Evolutionary conservation across 306 rosid genomes (phyloP).

Genomic region (Sophora flavescens): DNA sequence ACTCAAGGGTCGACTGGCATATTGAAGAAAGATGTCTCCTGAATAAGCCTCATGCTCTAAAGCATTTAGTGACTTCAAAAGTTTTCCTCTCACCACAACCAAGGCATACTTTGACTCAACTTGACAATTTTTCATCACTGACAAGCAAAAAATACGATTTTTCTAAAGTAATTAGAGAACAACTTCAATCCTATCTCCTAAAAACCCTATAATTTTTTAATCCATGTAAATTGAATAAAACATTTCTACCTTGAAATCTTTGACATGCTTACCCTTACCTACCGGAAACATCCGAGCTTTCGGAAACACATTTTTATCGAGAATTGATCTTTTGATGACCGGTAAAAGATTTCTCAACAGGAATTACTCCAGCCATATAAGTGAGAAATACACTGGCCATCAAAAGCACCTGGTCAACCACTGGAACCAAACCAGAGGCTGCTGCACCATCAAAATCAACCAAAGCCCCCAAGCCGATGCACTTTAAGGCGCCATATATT

Average conservation of each 20-base stretch:
- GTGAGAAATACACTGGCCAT: conserved; percentile 87
- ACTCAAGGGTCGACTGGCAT: conserved; percentile 69
- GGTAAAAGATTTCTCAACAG: conserved; percentile 58
- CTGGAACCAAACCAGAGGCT: conserved; percentile 66
- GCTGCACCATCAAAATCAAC: conserved; percentile 65
- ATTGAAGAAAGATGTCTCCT: conserved; percentile 59
- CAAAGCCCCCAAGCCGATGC: conserved; percentile 69
- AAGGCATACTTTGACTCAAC: conserved; percentile 64
- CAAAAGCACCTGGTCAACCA: conserved; percentile 85
- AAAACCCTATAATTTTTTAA: conserved; percentile 18
- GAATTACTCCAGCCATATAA: conserved; percentile 84
- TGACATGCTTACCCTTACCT: conserved; percentile 91
- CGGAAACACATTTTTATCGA: conserved; percentile 51
- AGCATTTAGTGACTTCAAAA: conserved; percentile 72
- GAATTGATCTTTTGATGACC: conserved; percentile 57
- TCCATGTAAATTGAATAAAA: conserved; percentile 36
- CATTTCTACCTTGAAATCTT: conserved; percentile 49
- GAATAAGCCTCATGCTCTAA: conserved; percentile 62
- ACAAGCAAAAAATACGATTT: conserved; percentile 59
- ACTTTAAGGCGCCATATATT: too few species aligned
- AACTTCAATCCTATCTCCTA: conserved; percentile 29
- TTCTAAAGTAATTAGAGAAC: conserved; percentile 46
- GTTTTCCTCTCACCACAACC: conserved; percentile 73
- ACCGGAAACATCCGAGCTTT: conserved; percentile 77
- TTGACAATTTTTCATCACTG: conserved; percentile 49